These are phyloP conservation scores for Haplosporangium sp. DNA, from an alignment of 371 early-diverging fungal species.

Conservation along the genomic window DNA sequence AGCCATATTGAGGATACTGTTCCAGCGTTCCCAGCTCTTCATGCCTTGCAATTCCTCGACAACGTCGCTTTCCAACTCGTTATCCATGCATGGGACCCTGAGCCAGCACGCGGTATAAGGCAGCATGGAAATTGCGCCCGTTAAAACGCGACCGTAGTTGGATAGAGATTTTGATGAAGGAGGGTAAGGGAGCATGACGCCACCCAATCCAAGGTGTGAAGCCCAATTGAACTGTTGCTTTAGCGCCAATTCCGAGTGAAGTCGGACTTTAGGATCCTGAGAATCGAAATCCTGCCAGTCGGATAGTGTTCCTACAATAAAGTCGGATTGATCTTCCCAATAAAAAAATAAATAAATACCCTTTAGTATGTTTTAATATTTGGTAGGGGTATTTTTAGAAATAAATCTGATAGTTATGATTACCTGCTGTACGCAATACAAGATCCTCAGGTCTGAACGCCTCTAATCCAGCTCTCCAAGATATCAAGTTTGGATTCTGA, in stretches of 20 bases:
- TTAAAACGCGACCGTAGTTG: constrained; percentile 72
- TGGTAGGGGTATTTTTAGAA: too few relatives aligned
- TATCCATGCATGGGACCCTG: constrained; percentile 56
- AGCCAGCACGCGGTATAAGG: constrained; percentile 57
- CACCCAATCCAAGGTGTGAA: constrained; percentile 74
- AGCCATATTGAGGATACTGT: constrained; percentile 69
- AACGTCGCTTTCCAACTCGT: constrained; percentile 43
- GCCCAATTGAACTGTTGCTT: constrained; percentile 82
- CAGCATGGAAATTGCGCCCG: constrained; percentile 58
- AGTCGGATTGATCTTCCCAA: constrained; percentile 60
- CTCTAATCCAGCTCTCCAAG: constrained; percentile 50
- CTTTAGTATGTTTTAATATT: not conserved
- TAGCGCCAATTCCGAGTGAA: constrained; percentile 73
- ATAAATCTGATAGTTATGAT: not conserved
- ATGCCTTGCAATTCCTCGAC: constrained; percentile 52
- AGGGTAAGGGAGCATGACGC: constrained; percentile 66
- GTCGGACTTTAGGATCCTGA: constrained; percentile 58
- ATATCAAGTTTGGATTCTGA: constrained; percentile 20
- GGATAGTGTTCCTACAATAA: constrained; percentile 68
- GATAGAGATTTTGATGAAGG: constrained; percentile 52
- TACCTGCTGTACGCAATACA: constrained; percentile 43
- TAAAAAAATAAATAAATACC: not conserved
- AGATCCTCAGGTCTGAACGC: constrained; percentile 47
- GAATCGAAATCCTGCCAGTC: constrained; percentile 76
- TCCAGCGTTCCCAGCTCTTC: constrained; percentile 74